phyloP scores from a whole-genome alignment of 805 yeast genomes.

The Saccharomycopsis fermentans region DNA sequence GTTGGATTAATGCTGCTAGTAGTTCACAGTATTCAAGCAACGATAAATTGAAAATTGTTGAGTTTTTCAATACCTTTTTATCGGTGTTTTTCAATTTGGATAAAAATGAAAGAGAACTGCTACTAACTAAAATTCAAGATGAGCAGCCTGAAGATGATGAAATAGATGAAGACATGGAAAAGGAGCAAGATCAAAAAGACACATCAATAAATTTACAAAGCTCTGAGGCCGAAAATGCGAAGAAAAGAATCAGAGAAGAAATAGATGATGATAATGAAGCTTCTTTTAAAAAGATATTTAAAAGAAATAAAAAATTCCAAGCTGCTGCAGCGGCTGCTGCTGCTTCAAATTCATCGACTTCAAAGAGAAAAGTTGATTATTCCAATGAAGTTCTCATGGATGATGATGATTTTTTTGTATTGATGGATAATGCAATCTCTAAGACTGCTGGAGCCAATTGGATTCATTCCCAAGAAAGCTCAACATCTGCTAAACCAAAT shows the following conservation, averaged over 20 bases:
- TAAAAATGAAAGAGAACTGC: background rate
- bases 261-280: background rate
- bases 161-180: background rate
- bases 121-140: constrained; percentile 3
- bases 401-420: background rate
- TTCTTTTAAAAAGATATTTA: background rate
- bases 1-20: constrained; percentile 40
- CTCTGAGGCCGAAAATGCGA: background rate
- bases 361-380: background rate
- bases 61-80: constrained; percentile 51
- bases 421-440: background rate
- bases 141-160: background rate
- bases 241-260: background rate
- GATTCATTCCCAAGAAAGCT: background rate
- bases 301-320: background rate
- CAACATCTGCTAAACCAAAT: background rate
- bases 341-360: background rate
- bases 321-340: background rate
- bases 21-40: constrained; percentile 50
- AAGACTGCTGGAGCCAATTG: background rate
- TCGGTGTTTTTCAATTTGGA: constrained; percentile 49
- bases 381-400: background rate
- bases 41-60: constrained; percentile 56
- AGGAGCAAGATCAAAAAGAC: background rate
- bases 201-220: background rate